Evolutionary conservation across 108 stramenopile species (phyloP), one percentile per base, ranked within the genome.

Genomic region (Nitzschia inconspicua): DNA sequence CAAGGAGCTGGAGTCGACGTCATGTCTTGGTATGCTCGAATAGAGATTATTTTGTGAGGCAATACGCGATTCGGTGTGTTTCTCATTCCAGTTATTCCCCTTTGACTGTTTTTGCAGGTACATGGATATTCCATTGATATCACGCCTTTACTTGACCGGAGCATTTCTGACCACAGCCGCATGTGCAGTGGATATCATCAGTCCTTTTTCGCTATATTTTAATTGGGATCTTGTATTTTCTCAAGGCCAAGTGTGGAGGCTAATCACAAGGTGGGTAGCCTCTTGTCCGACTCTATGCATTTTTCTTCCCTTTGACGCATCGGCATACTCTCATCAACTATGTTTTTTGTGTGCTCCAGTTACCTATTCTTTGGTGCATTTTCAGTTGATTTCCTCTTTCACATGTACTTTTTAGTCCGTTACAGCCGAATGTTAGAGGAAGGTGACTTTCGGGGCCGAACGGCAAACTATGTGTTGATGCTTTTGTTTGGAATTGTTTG

Each of bases 291-390:
- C 14, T 1, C 44, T 11, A 19, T 46, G 24, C 24, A 4, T 14
- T 3, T 14, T 46, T n/a, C n/a, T 19, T 46, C 1, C 1, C 16
- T 46, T n/a, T 10, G 24, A 46, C 14, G 2, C 24, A 19, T 10
- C 18, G 18, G 3, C 23, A 19, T 25, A 14, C 23, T 25, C 44
- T 46, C 44, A 19, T 46, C 9, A 9, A 19, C 8, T 9, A 6
- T 14, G 24, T 46, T 1, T 1, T 25, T 14, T 46, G 14, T 8
- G 2, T 46, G 9, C 9, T 46, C 10, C 4, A 4, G 84, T 6
- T 99, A 97, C 67, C 60, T 98, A 16, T 99, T 96, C 91, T 98
- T 98, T 76, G 98, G 98, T 25, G 77, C 85, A 52, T 97, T 99
- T 51, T 84, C 88, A 30, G 63, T 98, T 19, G 96, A 98, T 69